Base-by-base conservation (phyloP, 2,329 filamentous ascomycete species). In the Acrodontium crateriforme region DNA sequence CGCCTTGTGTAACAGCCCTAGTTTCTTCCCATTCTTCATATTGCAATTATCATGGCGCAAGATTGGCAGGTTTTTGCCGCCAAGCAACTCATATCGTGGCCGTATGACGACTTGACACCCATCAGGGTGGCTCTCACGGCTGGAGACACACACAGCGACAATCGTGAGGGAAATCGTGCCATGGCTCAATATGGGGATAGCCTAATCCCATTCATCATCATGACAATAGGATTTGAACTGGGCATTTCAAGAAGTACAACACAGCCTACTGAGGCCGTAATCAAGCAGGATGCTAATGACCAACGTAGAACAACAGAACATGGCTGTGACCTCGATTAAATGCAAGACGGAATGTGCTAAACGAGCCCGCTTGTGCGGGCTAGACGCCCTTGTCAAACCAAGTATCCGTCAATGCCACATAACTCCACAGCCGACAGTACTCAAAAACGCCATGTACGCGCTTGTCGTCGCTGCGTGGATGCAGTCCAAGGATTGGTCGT, bases 401-500 rank as follows among this genome's bases (percentile, higher is more conserved):
- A 26, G 24, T 26, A 12, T 26, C 19, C 16, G 24, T 6, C 24
- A 26, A 14, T 9, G 26, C 15, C 5, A 15, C 16, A 13, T 14
- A 4, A 18, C 13, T n/a, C 26, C 26, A 16, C 26, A 28, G 15
- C 26, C 26, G 10, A 22, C 17, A 6, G 18, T 21, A 18, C 18
- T 28, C 16, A 28, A 28, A 18, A 28, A 28, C 21, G 12, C 26
- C 16, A 19, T 28, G 26, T 13, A n/a, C 18, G 16, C 26, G 16
- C 16, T 28, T 18, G 18, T 28, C 11, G 16, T 13, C 6, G 26
- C 26, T 18, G 26, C 16, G 9, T 28, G 26, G 26, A 6, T 22
- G 15, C 10, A 28, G 11, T 16, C 26, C 12, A 12, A 14, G 17
- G 18, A 28, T 21, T 28, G 18, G 24, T 26, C 16, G 13, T 17